phyloP scores from a whole-genome alignment of 305 asterid species.

The Solanum aculeatissimum region DNA sequence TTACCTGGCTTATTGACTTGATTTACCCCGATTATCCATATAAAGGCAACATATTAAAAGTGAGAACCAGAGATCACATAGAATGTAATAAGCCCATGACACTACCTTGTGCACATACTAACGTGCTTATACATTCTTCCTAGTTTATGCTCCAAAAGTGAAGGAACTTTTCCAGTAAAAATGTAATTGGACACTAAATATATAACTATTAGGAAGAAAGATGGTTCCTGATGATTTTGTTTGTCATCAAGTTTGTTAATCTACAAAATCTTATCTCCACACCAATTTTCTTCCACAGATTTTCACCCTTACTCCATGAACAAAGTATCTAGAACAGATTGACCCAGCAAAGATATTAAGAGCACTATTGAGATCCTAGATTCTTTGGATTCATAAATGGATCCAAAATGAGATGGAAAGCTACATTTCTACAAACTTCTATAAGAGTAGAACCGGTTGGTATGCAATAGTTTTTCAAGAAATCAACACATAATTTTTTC shows the following conservation, averaged over 20 bases:
- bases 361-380: not conserved
- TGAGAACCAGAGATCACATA: not conserved
- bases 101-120: not conserved
- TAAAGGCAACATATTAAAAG: not conserved
- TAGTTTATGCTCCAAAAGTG: not conserved
- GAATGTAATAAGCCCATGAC: not conserved
- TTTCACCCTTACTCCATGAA: not conserved
- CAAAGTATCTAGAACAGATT: not conserved
- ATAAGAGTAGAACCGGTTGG: not conserved
- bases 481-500: not conserved
- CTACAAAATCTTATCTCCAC: not conserved
- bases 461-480: not conserved
- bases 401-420: not conserved
- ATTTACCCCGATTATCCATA: not conserved
- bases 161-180: not conserved
- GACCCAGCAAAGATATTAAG: not conserved
- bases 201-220: not conserved
- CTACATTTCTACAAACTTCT: not conserved
- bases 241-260: not conserved
- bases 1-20: too few relatives aligned
- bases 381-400: not conserved
- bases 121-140: not conserved
- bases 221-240: not conserved
- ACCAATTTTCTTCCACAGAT: not conserved
- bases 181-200: not conserved